Evolutionary conservation across 331 rosid genomes (phyloP).

Genomic region (Quercus lobata): DNA sequence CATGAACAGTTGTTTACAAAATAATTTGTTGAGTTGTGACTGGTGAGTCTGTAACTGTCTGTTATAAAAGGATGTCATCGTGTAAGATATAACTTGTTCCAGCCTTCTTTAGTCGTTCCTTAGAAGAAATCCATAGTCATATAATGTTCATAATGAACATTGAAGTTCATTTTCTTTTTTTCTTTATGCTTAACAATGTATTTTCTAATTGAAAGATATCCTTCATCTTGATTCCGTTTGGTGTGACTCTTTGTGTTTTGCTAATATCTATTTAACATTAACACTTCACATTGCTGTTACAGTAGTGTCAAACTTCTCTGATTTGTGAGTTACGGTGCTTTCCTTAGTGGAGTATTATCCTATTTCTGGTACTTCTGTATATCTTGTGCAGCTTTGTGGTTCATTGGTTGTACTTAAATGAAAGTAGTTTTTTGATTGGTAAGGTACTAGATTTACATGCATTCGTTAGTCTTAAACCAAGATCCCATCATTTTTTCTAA

Average conservation of each 20-base stretch:
- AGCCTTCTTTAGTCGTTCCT: neutral
- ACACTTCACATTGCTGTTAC: neutral
- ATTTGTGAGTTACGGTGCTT: neutral
- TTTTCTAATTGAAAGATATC: neutral
- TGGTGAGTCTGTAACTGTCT: neutral
- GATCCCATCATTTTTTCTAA: too few species aligned
- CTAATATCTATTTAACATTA: neutral
- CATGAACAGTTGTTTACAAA: neutral
- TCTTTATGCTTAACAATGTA: neutral
- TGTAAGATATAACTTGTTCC: neutral
- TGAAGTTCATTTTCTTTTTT: neutral
- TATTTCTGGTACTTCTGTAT: neutral
- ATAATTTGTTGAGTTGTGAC: neutral
- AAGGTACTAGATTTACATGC: too few species aligned
- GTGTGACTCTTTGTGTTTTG: neutral
- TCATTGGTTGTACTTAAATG: neutral
- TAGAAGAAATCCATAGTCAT: neutral
- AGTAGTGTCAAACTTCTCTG: neutral
- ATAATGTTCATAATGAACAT: neutral
- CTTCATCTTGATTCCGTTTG: neutral
- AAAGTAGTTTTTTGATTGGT: neutral
- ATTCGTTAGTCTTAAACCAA: too few species aligned
- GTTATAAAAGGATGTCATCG: neutral
- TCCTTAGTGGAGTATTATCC: neutral
- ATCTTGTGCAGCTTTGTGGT: neutral